Base-by-base conservation (phyloP, 2,329 filamentous ascomycete genomes). In the Pseudogymnoascus sp. region DNA sequence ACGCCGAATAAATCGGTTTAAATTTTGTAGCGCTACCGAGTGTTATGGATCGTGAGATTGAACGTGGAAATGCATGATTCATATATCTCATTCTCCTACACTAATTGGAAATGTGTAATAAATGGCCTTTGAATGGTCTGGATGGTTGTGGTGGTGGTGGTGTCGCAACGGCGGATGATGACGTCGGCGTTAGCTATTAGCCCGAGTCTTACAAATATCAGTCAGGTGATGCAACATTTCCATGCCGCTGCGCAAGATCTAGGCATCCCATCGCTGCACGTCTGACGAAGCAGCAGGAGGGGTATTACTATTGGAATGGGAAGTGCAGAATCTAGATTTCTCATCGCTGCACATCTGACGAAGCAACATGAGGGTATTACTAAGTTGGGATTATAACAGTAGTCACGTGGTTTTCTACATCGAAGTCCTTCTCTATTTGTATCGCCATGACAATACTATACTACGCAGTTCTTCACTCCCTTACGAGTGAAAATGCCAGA, bases 31-130 rank as follows among this genome's bases (percentile, higher is more conserved):
- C 23, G 14, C 30, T 52, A 23, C 14, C 12, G n/a, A 28, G 14
- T 28, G 45, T 3, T 52, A 52, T 52, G 45, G 45, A 52, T 52
- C 45, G 45, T 52, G 23, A 52, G n/a, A 52, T 52, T 25, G 45
- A 52, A 11, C 45, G 45, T 52, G 23, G 45, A n/a, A 52, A 14
- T 11, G 45, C 45, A 52, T 52, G 45, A 16, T 52, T 30, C n/a
- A 52, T 52, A 52, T 52, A 52, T 30, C 45, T 28, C 45, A 52
- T 52, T 30, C 14, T 52, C 45, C 8, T 52, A 4, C 25, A 52
- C 45, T 30, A 52, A 9, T 30, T 30, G 4, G 14, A 11, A 52
- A 30, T 52, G 45, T 52, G 45, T 52, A 30, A 52, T 52, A 30
- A 30, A 11, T 52, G 45, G 45, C 23, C 45, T 52, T 52, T 52